A percentile compares a stretch with the other conserved stretches of the same genome.
Evolutionary conservation across 129 eudicot genomes (phyloP).

Genomic region (Scalesia atractyloides): DNA sequence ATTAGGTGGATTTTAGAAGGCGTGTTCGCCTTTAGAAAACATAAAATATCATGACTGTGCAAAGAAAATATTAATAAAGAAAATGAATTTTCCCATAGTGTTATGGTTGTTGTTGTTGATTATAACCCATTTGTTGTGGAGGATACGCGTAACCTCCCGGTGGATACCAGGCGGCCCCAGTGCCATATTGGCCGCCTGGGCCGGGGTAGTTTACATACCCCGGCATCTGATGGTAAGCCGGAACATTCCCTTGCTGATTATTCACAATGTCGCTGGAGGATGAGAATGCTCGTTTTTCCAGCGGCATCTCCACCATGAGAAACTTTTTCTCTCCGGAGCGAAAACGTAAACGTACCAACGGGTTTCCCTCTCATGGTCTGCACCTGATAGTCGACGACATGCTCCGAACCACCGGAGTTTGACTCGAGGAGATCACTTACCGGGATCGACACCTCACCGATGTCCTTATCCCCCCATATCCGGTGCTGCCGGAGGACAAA

Average conservation of each 20-base stretch:
- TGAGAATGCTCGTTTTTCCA: not conserved
- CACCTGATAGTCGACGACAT: slow-evolving; percentile 37
- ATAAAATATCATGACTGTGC: too few species aligned
- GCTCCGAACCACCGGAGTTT: slow-evolving; percentile 20
- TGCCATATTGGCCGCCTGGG: slow-evolving; percentile 33
- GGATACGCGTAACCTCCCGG: slow-evolving; percentile 27
- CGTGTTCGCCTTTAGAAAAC: too few species aligned
- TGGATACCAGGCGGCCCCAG: slow-evolving; percentile 28
- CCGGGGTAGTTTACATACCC: slow-evolving; percentile 20
- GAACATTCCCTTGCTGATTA: slow-evolving; percentile 26
- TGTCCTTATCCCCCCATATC: slow-evolving; percentile 33
- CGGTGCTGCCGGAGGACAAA: slow-evolving; percentile 40
- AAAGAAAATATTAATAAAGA: too few species aligned
- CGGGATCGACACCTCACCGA: slow-evolving; percentile 50
- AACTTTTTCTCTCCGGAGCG: slow-evolving; percentile 29
- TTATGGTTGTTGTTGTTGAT: slow-evolving; percentile 14
- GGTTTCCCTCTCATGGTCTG: slow-evolving; percentile 29
- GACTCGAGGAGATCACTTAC: slow-evolving; percentile 37
- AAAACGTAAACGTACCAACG: slow-evolving; percentile 39
- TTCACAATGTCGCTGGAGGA: slow-evolving; percentile 9
- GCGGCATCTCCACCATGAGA: not conserved
- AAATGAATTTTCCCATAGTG: too few species aligned
- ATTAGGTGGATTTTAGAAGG: too few species aligned
- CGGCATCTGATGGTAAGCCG: slow-evolving; percentile 16
- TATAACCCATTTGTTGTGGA: slow-evolving; percentile 25